These are phyloP conservation scores for Ceratocystis harringtonii DNA, from an alignment of 2,329 filamentous ascomycete genomes.

Conservation along the genomic window DNA sequence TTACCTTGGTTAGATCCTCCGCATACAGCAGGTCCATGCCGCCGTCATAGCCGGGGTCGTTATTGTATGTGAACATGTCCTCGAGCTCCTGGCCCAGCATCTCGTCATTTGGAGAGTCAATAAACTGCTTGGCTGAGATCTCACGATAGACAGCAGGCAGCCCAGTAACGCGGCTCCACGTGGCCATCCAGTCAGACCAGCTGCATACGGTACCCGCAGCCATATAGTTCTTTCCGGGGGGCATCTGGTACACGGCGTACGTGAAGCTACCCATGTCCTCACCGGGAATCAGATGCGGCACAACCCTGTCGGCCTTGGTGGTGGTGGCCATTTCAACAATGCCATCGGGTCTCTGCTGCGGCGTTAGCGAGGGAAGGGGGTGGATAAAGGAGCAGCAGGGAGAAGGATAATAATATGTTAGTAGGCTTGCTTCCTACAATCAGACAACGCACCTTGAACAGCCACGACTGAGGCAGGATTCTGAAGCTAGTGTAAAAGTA, in stretches of 20 bases:
- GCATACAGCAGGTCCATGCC: conserved; percentile 30
- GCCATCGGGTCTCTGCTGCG: conserved; percentile 23
- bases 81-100: conserved; percentile 29
- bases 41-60: conserved; percentile 35
- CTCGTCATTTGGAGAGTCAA: conserved; percentile 19
- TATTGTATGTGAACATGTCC: conserved; percentile 34
- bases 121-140: conserved; percentile 29
- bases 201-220: conserved; percentile 32
- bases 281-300: conserved; percentile 34
- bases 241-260: conserved; percentile 36
- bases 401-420: not conserved
- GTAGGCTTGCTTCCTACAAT: not conserved
- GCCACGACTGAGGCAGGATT: conserved; percentile 32
- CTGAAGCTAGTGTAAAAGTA: conserved; percentile 35
- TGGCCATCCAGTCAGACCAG: conserved; percentile 32
- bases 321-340: conserved; percentile 35
- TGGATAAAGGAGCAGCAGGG: not conserved
- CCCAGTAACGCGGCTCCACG: conserved; percentile 28
- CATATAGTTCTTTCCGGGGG: conserved; percentile 34
- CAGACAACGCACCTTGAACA: conserved; percentile 28
- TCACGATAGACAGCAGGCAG: conserved; percentile 27
- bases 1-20: conserved; percentile 31
- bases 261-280: conserved; percentile 33
- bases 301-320: conserved; percentile 25
- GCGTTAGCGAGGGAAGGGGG: not conserved